Evolutionary conservation across 2,329 filamentous ascomycete species (phyloP), one percentile per base, ranked within the genome.

Genomic region (Sclerotinia borealis): DNA sequence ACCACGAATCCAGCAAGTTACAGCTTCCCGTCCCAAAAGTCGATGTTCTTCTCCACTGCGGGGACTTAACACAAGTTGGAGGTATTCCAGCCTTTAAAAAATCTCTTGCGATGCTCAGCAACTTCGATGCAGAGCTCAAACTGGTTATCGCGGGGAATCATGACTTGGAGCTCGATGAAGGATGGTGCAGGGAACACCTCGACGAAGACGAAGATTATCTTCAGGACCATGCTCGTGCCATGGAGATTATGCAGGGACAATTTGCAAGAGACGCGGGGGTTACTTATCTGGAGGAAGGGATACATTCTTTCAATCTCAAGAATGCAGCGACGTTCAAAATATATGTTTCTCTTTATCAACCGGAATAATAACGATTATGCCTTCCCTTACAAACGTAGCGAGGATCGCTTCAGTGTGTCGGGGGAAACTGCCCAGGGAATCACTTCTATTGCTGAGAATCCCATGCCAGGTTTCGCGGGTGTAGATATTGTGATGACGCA

Each of bases 141-240:
- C 75, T 87, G n/a, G 80, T 87, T 19, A 86, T 87, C 64, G 79
- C 85, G 0, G 85, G 85, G 0, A 87, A 87, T 68, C 85, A 87
- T 73, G 84, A 87, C 68, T 76, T 85, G 50, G 80, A 79, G 5
- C 77, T 87, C 0, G 74, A 81, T 19, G 83, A 84, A 2, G 78
- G 80, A 83, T 87, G 66, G 45, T 78, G 1, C 10, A 72, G 27
- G 43, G 25, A 58, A 25, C 8, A 64, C 34, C 25, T 45, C 37
- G 27, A 31, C 25, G 43, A 45, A 22, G 29, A 31, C 17, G 67
- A 73, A 8, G 59, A 56, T 15, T 51, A 51, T 36, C 22, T 22
- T 4, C 61, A 63, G 19, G 60, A 69, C 19, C 63, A 71, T 55
- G 54, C 63, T 4, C 54, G 62, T 2, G 68, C 69, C 4, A 47